These are phyloP conservation scores for Fagus sylvatica DNA, from an alignment of 306 rosid genomes.

Conservation along the genomic window DNA sequence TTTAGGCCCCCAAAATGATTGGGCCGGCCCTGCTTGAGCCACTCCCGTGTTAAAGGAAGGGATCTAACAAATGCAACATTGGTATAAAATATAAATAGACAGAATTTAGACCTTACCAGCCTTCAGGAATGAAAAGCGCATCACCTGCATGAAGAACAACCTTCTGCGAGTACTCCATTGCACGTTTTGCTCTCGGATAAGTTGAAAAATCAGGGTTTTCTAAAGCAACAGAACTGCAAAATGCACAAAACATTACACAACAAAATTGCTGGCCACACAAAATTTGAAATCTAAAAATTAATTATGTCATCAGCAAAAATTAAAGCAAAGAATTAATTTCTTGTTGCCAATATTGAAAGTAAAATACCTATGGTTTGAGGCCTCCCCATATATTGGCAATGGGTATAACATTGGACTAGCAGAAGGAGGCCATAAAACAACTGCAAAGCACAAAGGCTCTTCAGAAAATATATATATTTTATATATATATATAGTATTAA, in stretches of 20 bases:
- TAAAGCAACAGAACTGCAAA: slow-evolving; percentile 71
- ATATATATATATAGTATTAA: too few relatives aligned
- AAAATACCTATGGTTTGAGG: slow-evolving; percentile 88
- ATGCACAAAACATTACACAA: slow-evolving; percentile 7
- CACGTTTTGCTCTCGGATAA: slow-evolving; percentile 75
- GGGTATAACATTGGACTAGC: slow-evolving; percentile 78
- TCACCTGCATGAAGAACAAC: slow-evolving; percentile 82
- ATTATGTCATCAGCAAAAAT: not conserved
- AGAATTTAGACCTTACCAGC: slow-evolving; percentile 63
- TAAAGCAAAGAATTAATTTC: slow-evolving; percentile 4
- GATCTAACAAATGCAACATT: slow-evolving; percentile 20
- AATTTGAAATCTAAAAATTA: slow-evolving; percentile 5
- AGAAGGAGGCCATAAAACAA: slow-evolving; percentile 92
- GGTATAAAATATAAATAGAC: slow-evolving; percentile 15
- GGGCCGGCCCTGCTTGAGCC: too few relatives aligned
- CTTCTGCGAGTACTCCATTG: slow-evolving; percentile 63
- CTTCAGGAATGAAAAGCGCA: slow-evolving; percentile 96
- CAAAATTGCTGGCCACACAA: not conserved
- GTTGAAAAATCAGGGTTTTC: slow-evolving; percentile 72
- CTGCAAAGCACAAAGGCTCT: slow-evolving; percentile 45
- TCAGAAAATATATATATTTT: slow-evolving; percentile 6
- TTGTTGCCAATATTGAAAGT: slow-evolving; percentile 11
- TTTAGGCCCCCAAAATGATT: too few relatives aligned
- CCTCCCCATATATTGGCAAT: slow-evolving; percentile 91
- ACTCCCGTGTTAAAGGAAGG: not conserved